Conservation (phyloP, 345 rosid species). For the Fremontodendron californicum region DNA sequence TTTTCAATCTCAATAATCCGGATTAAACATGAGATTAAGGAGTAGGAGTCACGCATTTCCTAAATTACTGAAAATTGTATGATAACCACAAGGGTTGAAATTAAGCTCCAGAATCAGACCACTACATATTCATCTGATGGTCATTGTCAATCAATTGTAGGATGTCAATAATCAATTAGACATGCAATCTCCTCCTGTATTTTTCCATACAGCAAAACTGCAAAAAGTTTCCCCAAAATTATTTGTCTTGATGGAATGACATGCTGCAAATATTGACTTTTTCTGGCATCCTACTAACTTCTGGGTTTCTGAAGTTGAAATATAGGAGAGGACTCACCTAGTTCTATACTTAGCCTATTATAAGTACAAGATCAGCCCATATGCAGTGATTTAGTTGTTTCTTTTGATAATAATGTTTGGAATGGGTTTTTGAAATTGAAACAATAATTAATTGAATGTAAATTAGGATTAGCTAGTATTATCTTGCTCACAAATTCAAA, state of each 20-base stretch:
- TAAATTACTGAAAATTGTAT: not conserved
- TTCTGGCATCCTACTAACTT: not conserved
- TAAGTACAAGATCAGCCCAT: not conserved
- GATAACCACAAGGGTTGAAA: not conserved
- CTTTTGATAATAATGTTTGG: not conserved
- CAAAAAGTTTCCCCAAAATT: not conserved
- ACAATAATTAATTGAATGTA: not conserved
- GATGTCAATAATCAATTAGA: not conserved
- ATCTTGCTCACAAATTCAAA: not conserved
- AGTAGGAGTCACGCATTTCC: not conserved
- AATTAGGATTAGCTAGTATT: not conserved
- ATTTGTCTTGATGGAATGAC: not conserved
- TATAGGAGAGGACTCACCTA: not conserved
- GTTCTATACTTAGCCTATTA: not conserved
- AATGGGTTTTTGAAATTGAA: not conserved
- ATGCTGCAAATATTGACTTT: not conserved
- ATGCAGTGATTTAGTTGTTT: not conserved
- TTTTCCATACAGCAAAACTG: not conserved
- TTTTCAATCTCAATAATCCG: not conserved
- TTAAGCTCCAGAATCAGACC: not conserved
- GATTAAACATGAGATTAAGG: not conserved
- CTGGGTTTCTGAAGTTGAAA: not conserved
- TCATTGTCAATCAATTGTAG: slow-evolving; percentile 2
- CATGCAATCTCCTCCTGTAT: not conserved
- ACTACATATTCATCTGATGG: not conserved